These are phyloP conservation scores for Vaccinium corymbosum DNA, from an alignment of 148 eudicot species.

Conservation along the genomic window DNA sequence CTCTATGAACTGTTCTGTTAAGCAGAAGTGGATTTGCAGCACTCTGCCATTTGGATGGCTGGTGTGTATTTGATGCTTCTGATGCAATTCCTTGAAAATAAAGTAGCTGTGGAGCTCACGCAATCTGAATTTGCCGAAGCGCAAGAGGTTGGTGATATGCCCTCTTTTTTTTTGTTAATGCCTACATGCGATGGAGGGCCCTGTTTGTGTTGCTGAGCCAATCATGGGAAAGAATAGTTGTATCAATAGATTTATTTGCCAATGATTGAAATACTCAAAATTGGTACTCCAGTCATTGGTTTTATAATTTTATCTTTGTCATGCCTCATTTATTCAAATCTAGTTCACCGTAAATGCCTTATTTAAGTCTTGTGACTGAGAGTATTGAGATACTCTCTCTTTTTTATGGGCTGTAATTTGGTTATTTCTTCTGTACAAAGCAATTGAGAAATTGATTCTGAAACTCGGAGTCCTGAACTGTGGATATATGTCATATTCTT, in stretches of 20 bases:
- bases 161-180: neutral
- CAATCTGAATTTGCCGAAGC: slow-evolving; percentile 89
- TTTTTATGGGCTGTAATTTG: neutral
- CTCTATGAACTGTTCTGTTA: slow-evolving; percentile 17
- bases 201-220: neutral
- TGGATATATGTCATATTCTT: neutral
- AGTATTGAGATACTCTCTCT: neutral
- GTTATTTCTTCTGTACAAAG: neutral
- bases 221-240: neutral
- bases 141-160: slow-evolving; percentile 71
- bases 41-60: slow-evolving; percentile 94
- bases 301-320: neutral
- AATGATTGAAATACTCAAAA: slow-evolving; percentile 1
- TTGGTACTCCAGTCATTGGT: neutral
- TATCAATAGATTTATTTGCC: neutral
- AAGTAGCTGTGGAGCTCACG: slow-evolving; percentile 92
- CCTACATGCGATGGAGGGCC: neutral
- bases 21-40: slow-evolving; percentile 91
- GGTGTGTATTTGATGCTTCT: slow-evolving; percentile 88
- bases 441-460: neutral
- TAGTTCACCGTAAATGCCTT: neutral
- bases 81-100: slow-evolving; percentile 96
- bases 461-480: neutral
- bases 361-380: neutral
- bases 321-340: neutral